phyloP scores from a whole-genome alignment of 352 stramenopile species.

The Pythium folliculosum region DNA sequence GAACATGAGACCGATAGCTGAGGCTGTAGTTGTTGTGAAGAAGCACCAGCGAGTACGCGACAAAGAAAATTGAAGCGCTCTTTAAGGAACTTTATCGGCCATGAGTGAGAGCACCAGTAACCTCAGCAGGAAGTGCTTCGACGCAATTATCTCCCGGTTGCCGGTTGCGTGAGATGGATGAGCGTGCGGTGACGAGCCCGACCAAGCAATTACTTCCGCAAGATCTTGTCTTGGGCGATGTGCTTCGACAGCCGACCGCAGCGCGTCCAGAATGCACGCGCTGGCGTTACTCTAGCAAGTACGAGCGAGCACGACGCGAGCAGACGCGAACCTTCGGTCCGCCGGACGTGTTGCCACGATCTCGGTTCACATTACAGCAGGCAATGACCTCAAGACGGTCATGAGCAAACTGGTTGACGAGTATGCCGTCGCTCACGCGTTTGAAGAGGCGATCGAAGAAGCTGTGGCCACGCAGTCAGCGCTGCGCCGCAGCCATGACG shows the following conservation, averaged over 20 bases:
- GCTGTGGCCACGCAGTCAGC: slow-evolving; percentile 67
- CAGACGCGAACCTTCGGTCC: slow-evolving; percentile 43
- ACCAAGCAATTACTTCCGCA: slow-evolving; percentile 33
- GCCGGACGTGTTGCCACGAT: slow-evolving; percentile 51
- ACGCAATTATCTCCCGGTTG: slow-evolving; percentile 19
- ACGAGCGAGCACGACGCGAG: slow-evolving; percentile 42
- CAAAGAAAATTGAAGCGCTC: too few species aligned
- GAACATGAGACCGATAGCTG: too few species aligned
- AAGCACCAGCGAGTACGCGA: too few species aligned
- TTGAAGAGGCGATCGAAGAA: slow-evolving; percentile 76
- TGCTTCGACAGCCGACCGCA: slow-evolving; percentile 88
- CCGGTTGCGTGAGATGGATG: slow-evolving; percentile 19
- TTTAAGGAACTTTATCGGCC: background rate
- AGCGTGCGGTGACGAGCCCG: slow-evolving; percentile 17
- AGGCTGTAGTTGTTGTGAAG: too few species aligned
- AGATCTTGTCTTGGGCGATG: slow-evolving; percentile 89
- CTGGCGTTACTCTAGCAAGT: slow-evolving; percentile 51
- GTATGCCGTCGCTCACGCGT: slow-evolving; percentile 35
- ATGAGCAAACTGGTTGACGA: slow-evolving; percentile 52
- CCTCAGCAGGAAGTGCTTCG: background rate
- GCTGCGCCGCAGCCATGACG: too few species aligned
- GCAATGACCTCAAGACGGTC: slow-evolving; percentile 43
- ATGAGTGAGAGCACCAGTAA: background rate
- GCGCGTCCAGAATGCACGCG: slow-evolving; percentile 87
- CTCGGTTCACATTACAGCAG: slow-evolving; percentile 60